Base-by-base conservation (phyloP, 2,329 filamentous ascomycete species). In the Teratosphaeriaceae sp. region DNA sequence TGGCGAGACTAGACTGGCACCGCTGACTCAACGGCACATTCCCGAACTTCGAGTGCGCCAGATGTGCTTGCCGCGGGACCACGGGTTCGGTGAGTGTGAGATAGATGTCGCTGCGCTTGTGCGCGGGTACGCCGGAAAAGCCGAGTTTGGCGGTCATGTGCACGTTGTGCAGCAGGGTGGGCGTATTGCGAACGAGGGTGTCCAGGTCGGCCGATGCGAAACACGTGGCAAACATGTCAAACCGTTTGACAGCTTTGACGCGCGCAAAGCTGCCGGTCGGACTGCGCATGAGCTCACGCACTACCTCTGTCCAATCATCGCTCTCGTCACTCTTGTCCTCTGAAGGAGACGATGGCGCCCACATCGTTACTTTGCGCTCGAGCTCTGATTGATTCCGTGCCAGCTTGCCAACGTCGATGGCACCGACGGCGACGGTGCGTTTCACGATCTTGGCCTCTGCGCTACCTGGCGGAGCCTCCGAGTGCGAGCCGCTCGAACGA, bases 81-180 rank as follows among this genome's bases (percentile, higher is more conserved):
- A 82, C 74, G 0, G 88, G 85, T 50, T 88, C 82, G 45, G 81
- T 80, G 37, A 98, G 66, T 0, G 88, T 96, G 34, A 98, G 66
- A 61, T 98, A 98, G 39, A 98, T 97, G 62, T 98, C 94, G 9
- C 88, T 96, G 55, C 94, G 76, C 13, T 85, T 75, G 60, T 88
- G 89, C 0, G 84, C 88, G 0, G 92, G 90, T 1, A 89, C 89
- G 11, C 89, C 89, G 3, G 90, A 87, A 62, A 98, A 97, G 2
- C 89, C 92, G 63, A 97, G 89, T 62, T 92, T 92, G 56, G 75
- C 84, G 0, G 89, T 94, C 62, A 84, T 84, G 44, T 75, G 75
- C 46, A 97, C 78, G 40, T 84, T 82, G 39, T 94, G 84, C 12
- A 98, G 78, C 12, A 94, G 69, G 0, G 90, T 97, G 0, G 92